Percentiles rank a stretch among this genome's conserved stretches.
Evolutionary conservation across 1,139 yeast genomes (phyloP).

Genomic region (Pneumocystis carinii): DNA sequence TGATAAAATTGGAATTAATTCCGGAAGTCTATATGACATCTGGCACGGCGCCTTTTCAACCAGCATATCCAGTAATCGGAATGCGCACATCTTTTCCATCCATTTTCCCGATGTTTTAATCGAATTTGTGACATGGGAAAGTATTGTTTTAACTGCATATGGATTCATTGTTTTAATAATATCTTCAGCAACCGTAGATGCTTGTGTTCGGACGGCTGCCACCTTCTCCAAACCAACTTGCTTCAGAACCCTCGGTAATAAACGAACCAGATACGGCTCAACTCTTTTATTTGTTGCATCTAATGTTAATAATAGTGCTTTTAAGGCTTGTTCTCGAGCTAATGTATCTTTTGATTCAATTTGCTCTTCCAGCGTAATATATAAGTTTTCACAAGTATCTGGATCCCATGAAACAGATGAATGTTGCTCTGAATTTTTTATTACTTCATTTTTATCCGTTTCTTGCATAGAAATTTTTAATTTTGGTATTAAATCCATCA

Average conservation of each 20-base stretch:
- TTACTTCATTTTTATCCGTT: neutral
- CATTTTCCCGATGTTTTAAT: constrained; percentile 74
- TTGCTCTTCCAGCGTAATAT: neutral
- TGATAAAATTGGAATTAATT: constrained; percentile 92
- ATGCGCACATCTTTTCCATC: constrained; percentile 93
- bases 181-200: constrained; percentile 58
- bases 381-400: neutral
- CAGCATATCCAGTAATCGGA: constrained; percentile 67
- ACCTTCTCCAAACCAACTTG: constrained; percentile 78
- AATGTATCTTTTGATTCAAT: constrained; percentile 36
- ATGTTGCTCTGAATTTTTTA: neutral
- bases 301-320: constrained; percentile 70
- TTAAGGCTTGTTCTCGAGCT: constrained; percentile 60
- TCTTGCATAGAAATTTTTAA: neutral
- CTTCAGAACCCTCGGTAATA: constrained; percentile 53
- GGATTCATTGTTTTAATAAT: constrained; percentile 78
- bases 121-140: constrained; percentile 63
- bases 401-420: neutral
- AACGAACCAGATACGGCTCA: constrained; percentile 80
- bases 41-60: constrained; percentile 93
- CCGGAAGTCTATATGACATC: constrained; percentile 98
- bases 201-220: constrained; percentile 54
- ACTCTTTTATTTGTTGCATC: constrained; percentile 76
- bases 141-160: constrained; percentile 74
- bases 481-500: neutral